Percentiles rank a stretch among this genome's conserved stretches.
Conservation (phyloP, 495 filamentous ascomycete genomes). For the Articulospora tetracladia region DNA sequence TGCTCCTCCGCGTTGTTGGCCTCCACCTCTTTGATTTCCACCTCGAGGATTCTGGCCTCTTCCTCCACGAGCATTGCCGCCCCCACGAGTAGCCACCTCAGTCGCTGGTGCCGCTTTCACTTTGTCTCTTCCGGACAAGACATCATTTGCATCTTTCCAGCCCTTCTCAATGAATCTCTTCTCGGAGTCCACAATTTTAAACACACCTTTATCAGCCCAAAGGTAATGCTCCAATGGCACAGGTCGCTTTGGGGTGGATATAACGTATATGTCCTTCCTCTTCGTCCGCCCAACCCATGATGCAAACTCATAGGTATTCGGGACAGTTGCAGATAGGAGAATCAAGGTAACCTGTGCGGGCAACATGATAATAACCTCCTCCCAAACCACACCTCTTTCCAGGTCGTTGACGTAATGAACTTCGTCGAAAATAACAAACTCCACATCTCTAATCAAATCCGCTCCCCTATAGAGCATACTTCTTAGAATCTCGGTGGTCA, state of each 20-base stretch:
- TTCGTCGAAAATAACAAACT: slow-evolving; percentile 98
- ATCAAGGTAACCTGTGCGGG: slow-evolving; percentile 96
- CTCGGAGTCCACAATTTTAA: slow-evolving; percentile 90
- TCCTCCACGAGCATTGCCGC: slow-evolving; percentile 32
- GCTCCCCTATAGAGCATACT: slow-evolving; percentile 98
- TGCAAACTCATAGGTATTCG: slow-evolving; percentile 95
- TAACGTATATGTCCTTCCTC: slow-evolving; percentile 98
- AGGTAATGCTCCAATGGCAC: slow-evolving; percentile 95
- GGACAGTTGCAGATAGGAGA: slow-evolving; percentile 91
- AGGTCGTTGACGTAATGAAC: slow-evolving; percentile 98
- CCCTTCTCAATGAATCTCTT: slow-evolving; percentile 87
- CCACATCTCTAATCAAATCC: slow-evolving; percentile 93
- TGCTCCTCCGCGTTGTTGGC: slow-evolving; percentile 44
- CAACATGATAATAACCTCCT: slow-evolving; percentile 99
- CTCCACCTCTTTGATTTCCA: slow-evolving; percentile 54
- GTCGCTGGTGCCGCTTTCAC: slow-evolving; percentile 51
- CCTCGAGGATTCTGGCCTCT: slow-evolving; percentile 41
- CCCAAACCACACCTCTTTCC: slow-evolving; percentile 98
- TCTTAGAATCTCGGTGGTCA: slow-evolving; percentile 97
- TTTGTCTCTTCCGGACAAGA: slow-evolving; percentile 80
- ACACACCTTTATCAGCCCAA: slow-evolving; percentile 87
- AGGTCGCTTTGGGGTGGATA: slow-evolving; percentile 92
- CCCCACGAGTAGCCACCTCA: slow-evolving; percentile 41
- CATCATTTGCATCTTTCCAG: slow-evolving; percentile 90
- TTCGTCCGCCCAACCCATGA: slow-evolving; percentile 98